A percentile compares a stretch with the other conserved stretches of the same genome.
These are phyloP conservation scores for Yarrowia bubula DNA, from an alignment of 805 yeast species.

Conservation along the genomic window DNA sequence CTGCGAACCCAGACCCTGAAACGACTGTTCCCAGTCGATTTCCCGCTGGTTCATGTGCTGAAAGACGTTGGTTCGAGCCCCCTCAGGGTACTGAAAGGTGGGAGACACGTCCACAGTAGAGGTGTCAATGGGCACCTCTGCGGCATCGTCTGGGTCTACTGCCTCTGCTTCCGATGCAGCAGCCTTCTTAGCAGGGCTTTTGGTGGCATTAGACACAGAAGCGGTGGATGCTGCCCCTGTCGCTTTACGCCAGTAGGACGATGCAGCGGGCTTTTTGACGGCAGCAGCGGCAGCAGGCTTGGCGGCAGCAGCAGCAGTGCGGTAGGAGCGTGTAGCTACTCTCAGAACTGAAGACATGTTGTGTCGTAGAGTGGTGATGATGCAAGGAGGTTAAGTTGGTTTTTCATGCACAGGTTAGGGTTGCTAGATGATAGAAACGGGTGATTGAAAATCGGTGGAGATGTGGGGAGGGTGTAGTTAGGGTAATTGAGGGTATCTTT, in stretches of 20 bases:
- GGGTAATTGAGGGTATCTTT: too few relatives aligned
- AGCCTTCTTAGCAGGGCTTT: neutral
- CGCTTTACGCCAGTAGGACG: constrained; percentile 18
- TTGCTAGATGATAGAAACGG: neutral
- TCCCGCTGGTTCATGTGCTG: constrained; percentile 33
- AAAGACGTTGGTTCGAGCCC: neutral
- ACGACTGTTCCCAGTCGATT: constrained; percentile 77
- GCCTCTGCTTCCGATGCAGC: neutral
- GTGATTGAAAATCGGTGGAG: too few relatives aligned
- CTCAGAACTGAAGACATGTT: neutral
- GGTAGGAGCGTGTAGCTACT: neutral
- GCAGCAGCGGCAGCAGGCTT: neutral
- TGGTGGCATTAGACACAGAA: constrained; percentile 3
- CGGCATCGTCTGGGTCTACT: neutral
- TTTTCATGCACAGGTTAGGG: constrained; percentile 17
- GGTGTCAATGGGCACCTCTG: neutral
- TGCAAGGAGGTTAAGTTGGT: too few relatives aligned
- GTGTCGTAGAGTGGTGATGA: neutral
- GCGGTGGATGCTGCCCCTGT: constrained; percentile 1
- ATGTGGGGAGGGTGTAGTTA: too few relatives aligned
- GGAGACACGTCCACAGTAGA: neutral
- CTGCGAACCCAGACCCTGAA: constrained; percentile 77
- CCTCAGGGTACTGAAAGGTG: neutral
- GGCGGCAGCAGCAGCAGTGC: constrained; percentile 3
- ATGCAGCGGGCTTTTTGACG: neutral